A percentile compares a stretch with the other conserved stretches of the same genome.
Conservation (phyloP, 2,329 filamentous ascomycete species). For the Ophiostoma quercus region DNA sequence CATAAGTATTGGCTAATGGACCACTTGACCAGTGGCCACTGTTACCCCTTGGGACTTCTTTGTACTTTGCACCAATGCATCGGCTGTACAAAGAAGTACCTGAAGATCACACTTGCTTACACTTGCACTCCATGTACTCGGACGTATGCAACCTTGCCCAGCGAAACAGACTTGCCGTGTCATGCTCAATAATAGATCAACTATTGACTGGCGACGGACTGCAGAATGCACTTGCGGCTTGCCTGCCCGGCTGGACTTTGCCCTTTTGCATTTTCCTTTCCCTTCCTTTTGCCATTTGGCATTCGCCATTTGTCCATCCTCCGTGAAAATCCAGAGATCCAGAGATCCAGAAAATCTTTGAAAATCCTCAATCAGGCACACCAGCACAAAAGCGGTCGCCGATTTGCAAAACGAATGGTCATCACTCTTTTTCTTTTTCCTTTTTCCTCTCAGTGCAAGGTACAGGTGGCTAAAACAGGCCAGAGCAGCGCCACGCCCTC, state of each 20-base stretch:
- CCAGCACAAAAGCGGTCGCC: conserved; percentile 1
- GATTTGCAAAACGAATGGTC: conserved; percentile 19
- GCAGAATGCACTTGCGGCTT: not conserved
- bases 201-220: not conserved
- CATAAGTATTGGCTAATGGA: not conserved
- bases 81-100: not conserved
- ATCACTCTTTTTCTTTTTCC: not conserved
- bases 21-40: not conserved
- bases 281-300: not conserved
- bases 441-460: conserved; percentile 12
- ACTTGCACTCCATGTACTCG: not conserved
- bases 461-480: conserved; percentile 25
- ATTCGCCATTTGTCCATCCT: not conserved
- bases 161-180: conserved; percentile 4
- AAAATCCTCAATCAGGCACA: not conserved
- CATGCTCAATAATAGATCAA: not conserved
- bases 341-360: not conserved
- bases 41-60: conserved; percentile 5
- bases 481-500: conserved; percentile 20
- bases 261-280: not conserved
- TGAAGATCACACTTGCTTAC: not conserved
- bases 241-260: not conserved
- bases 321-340: not conserved
- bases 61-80: conserved; percentile 1
- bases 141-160: not conserved